phyloP scores from a whole-genome alignment of 208 protist species.

The Vickermania ingenoplastis region DNA sequence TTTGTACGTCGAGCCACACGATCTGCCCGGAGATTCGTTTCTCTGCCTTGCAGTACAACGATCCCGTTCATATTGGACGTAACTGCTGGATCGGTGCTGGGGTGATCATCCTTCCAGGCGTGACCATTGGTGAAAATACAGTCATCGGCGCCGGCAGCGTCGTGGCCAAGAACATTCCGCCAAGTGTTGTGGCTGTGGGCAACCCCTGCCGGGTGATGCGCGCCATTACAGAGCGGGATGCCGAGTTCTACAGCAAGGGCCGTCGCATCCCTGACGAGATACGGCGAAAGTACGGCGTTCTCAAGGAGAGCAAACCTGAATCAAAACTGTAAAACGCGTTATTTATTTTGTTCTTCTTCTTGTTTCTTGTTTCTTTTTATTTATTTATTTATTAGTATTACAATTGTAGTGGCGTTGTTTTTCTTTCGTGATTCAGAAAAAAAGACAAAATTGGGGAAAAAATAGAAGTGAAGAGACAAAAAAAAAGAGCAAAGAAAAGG shows the following conservation, averaged over 20 bases:
- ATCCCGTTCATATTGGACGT: slow-evolving; percentile 35
- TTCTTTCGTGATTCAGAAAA: no score
- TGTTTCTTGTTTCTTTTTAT: no score
- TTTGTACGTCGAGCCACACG: slow-evolving; percentile 72
- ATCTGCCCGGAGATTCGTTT: slow-evolving; percentile 19
- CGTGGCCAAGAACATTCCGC: slow-evolving; percentile 69
- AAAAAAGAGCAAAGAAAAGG: no score
- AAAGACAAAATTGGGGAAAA: no score
- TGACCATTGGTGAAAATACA: slow-evolving; percentile 58
- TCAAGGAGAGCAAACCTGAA: no score
- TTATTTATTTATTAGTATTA: no score
- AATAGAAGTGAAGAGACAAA: no score
- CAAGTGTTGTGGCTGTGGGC: slow-evolving; percentile 60
- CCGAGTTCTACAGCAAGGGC: background rate
- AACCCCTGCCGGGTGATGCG: slow-evolving; percentile 48
- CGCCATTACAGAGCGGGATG: background rate
- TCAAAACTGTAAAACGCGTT: no score
- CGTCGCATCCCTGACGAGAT: no score
- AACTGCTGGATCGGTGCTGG: slow-evolving; percentile 56
- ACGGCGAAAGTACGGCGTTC: no score
- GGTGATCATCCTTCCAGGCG: slow-evolving; percentile 46
- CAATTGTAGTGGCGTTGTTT: no score
- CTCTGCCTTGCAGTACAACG: slow-evolving; percentile 18
- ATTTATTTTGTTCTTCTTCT: no score
- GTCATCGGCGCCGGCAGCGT: slow-evolving; percentile 73